Percentiles rank a stretch among this genome's conserved stretches.
Evolutionary conservation across 139 green algal genomes (phyloP).

Genomic region (Tetratostichococcus sp.): DNA sequence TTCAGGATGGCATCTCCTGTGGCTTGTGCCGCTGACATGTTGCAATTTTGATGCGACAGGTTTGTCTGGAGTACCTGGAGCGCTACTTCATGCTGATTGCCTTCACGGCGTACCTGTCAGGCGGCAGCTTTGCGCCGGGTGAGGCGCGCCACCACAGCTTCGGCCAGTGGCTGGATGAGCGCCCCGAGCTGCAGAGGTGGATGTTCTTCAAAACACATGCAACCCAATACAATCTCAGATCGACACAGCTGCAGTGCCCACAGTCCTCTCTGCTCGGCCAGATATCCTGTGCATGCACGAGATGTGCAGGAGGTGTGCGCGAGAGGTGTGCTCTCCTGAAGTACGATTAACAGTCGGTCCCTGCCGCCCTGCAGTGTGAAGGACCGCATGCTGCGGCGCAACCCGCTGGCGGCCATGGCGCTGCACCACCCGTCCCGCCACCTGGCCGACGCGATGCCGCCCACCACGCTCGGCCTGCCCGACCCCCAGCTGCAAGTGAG

Average conservation of each 20-base stretch:
- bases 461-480: neutral
- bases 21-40: neutral
- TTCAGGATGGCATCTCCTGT: too few relatives aligned
- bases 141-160: slow-evolving; percentile 46
- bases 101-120: slow-evolving; percentile 79
- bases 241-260: too few relatives aligned
- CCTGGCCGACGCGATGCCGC: neutral
- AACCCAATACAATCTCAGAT: slow-evolving; percentile 1
- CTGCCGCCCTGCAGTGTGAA: slow-evolving; percentile 39
- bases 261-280: too few relatives aligned
- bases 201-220: neutral
- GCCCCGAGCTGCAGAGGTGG: slow-evolving; percentile 74
- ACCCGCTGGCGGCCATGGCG: slow-evolving; percentile 79
- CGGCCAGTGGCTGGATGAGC: slow-evolving; percentile 56
- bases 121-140: slow-evolving; percentile 50
- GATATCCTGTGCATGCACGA: too few relatives aligned
- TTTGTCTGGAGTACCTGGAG: slow-evolving; percentile 84
- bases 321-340: too few relatives aligned
- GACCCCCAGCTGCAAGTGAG: neutral
- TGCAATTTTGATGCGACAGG: slow-evolving; percentile 28
- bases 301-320: too few relatives aligned
- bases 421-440: slow-evolving; percentile 49
- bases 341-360: too few relatives aligned
- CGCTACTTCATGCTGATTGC: slow-evolving; percentile 79
- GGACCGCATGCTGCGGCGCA: slow-evolving; percentile 72